Evolutionary conservation across 2,329 filamentous ascomycete species (phyloP).

Genomic region (Iodosphaeria phyllophila): DNA sequence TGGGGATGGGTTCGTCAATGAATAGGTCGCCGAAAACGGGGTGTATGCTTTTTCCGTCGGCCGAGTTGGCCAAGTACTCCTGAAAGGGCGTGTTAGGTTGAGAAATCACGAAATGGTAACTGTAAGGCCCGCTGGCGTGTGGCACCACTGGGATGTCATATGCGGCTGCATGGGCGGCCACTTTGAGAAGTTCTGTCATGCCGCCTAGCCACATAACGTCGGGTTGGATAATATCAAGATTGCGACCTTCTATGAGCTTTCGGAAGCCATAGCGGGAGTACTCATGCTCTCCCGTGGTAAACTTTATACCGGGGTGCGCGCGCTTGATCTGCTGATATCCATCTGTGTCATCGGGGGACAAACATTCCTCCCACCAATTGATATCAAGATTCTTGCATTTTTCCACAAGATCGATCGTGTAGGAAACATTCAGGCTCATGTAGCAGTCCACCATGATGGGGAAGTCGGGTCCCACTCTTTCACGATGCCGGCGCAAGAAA

Average conservation of each 20-base stretch:
- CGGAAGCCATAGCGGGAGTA: slow-evolving; percentile 90
- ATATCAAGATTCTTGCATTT: slow-evolving; percentile 69
- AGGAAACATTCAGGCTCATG: slow-evolving; percentile 85
- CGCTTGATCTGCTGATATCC: slow-evolving; percentile 81
- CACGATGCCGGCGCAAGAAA: slow-evolving; percentile 70
- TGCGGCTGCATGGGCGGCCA: slow-evolving; percentile 72
- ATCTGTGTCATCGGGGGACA: slow-evolving; percentile 81
- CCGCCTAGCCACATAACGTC: slow-evolving; percentile 97
- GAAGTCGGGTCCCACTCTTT: slow-evolving; percentile 73
- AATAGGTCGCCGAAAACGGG: slow-evolving; percentile 90
- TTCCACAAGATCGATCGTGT: slow-evolving; percentile 71
- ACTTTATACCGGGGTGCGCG: slow-evolving; percentile 77
- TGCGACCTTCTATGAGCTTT: slow-evolving; percentile 78
- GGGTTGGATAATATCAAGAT: slow-evolving; percentile 85
- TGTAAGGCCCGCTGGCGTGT: slow-evolving; percentile 87
- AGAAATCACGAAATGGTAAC: slow-evolving; percentile 89
- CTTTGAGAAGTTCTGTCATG: slow-evolving; percentile 77
- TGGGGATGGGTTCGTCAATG: slow-evolving; percentile 74
- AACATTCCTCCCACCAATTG: slow-evolving; percentile 95
- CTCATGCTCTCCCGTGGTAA: slow-evolving; percentile 92
- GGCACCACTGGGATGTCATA: slow-evolving; percentile 92
- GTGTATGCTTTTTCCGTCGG: slow-evolving; percentile 74
- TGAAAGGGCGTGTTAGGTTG: slow-evolving; percentile 90
- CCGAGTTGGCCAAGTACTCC: slow-evolving; percentile 85
- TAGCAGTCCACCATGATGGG: slow-evolving; percentile 94